Conservation (phyloP, 306 rosid species). For the Fagus sylvatica region DNA sequence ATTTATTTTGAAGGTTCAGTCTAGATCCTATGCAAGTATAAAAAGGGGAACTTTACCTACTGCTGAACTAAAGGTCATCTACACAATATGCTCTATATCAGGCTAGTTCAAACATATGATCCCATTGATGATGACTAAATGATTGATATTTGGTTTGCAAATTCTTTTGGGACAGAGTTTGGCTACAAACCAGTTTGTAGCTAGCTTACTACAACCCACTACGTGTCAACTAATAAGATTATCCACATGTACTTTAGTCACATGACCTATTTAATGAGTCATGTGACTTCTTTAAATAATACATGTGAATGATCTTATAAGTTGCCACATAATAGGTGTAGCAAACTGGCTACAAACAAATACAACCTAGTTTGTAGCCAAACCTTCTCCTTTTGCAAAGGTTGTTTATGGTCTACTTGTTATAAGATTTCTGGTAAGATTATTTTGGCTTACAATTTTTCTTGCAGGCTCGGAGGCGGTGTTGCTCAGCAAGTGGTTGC, state of each 20-base stretch:
- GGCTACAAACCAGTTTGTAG: too few relatives aligned
- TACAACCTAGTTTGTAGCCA: too few relatives aligned
- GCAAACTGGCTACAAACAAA: too few relatives aligned
- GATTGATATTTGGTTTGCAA: background rate
- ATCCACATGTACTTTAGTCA: too few relatives aligned
- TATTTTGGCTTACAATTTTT: background rate
- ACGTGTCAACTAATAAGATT: too few relatives aligned
- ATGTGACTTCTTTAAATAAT: too few relatives aligned
- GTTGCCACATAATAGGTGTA: too few relatives aligned
- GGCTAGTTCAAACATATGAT: background rate
- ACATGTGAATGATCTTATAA: too few relatives aligned
- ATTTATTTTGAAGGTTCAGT: background rate
- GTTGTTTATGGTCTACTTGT: background rate
- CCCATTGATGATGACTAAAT: background rate
- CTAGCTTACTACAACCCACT: too few relatives aligned
- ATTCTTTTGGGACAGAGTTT: background rate
- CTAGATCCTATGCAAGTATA: background rate
- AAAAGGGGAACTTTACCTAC: background rate
- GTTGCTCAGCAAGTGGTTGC: slow-evolving; percentile 37
- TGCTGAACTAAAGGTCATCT: background rate
- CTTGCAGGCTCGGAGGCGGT: slow-evolving; percentile 38
- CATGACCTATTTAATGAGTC: too few relatives aligned
- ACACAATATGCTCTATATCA: background rate
- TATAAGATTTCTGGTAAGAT: background rate
- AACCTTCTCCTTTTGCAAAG: background rate